Evolutionary conservation across 371 early-diverging fungal genomes (phyloP).

Genomic region (Mucor velutinosus): DNA sequence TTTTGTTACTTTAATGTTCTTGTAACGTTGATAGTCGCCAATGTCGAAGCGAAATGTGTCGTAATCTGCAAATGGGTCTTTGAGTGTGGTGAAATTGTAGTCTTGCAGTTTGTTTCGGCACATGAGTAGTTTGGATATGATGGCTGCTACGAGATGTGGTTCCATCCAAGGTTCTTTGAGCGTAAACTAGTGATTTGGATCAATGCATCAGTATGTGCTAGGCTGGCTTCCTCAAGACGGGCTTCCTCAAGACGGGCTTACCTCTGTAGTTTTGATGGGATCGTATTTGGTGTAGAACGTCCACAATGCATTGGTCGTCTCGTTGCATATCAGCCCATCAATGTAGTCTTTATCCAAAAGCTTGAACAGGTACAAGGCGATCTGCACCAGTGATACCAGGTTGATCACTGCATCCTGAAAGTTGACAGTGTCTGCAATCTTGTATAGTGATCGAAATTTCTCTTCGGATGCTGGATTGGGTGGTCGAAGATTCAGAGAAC

Average conservation of each 20-base stretch:
- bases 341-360: constrained; percentile 50
- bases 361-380: constrained; percentile 56
- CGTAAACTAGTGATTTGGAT: constrained; percentile 11
- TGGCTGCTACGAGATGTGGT: constrained; percentile 58
- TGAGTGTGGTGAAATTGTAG: constrained; percentile 63
- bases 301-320: constrained; percentile 57
- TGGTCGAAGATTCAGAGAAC: constrained; percentile 60
- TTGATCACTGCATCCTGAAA: constrained; percentile 63
- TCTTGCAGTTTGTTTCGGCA: constrained; percentile 63
- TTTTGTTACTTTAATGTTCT: constrained; percentile 31
- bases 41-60: constrained; percentile 54
- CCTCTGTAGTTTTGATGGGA: constrained; percentile 53
- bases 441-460: constrained; percentile 65
- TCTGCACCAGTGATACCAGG: constrained; percentile 57
- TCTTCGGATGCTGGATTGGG: constrained; percentile 69
- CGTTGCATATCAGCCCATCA: constrained; percentile 65
- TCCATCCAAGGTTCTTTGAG: constrained; percentile 60
- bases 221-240: background rate
- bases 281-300: constrained; percentile 53
- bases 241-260: constrained; percentile 14
- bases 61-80: constrained; percentile 68
- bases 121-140: constrained; percentile 59
- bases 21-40: constrained; percentile 55
- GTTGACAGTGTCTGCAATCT: constrained; percentile 55
- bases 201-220: background rate